phyloP scores from a whole-genome alignment of 2,329 filamentous ascomycete species.

The Hypoxylon sp. region DNA sequence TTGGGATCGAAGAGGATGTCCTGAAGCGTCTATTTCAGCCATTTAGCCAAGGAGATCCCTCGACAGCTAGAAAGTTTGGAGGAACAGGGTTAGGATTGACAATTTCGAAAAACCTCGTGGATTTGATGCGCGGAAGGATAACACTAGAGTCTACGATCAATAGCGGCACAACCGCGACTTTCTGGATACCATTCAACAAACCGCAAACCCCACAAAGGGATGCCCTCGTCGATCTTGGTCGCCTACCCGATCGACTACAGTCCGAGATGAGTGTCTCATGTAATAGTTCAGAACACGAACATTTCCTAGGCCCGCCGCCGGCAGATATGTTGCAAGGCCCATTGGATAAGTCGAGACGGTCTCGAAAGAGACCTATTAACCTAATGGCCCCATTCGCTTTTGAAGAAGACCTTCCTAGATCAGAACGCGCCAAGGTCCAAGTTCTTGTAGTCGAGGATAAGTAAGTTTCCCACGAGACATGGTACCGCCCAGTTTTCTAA shows the following conservation, averaged over 20 bases:
- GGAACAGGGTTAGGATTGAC: constrained; percentile 84
- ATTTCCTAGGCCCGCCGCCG: constrained; percentile 61
- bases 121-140: constrained; percentile 85
- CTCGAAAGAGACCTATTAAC: constrained; percentile 54
- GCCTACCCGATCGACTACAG: constrained; percentile 77
- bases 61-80: constrained; percentile 82
- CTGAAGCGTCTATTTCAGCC: constrained; percentile 81
- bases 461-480: constrained; percentile 60
- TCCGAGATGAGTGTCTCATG: constrained; percentile 75
- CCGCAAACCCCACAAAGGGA: constrained; percentile 66
- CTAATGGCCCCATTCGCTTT: constrained; percentile 49
- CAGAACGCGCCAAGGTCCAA: constrained; percentile 74
- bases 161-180: constrained; percentile 79
- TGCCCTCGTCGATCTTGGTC: constrained; percentile 72
- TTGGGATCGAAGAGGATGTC: constrained; percentile 85
- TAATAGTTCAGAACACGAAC: constrained; percentile 75
- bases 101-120: constrained; percentile 84
- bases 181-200: constrained; percentile 84
- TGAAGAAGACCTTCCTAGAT: constrained; percentile 64
- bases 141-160: constrained; percentile 76
- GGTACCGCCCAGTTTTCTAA: constrained; percentile 33
- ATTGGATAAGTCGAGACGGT: constrained; percentile 49
- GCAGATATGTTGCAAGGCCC: constrained; percentile 46
- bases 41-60: constrained; percentile 86
- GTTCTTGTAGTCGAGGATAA: constrained; percentile 88